Percentiles rank a stretch among this genome's conserved stretches.
Conservation (phyloP, 1,284 basidiomycete genomes). For the Cutaneotrichosporon dermatis region DNA sequence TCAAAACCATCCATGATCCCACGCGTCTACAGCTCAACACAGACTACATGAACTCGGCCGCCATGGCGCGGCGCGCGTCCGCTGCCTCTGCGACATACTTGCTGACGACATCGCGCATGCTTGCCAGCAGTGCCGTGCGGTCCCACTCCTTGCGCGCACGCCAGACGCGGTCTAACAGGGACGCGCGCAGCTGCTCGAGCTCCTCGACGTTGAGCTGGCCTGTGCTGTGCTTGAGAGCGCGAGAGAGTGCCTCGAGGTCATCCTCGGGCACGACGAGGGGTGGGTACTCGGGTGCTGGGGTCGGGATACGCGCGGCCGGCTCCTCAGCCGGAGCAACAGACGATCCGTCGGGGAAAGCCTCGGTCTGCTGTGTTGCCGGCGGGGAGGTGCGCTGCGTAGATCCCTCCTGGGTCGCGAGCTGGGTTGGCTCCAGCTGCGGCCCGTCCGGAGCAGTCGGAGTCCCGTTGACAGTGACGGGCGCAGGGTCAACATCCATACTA, state of each 20-base stretch:
- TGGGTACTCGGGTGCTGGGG: slow-evolving; percentile 29
- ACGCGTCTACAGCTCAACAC: too few relatives aligned
- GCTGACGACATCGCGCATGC: slow-evolving; percentile 49
- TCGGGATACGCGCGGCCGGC: slow-evolving; percentile 5
- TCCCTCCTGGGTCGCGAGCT: too few relatives aligned
- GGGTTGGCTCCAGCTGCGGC: not conserved
- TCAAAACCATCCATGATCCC: not conserved
- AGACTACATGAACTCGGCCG: not conserved
- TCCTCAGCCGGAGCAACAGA: slow-evolving; percentile 1
- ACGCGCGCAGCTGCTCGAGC: slow-evolving; percentile 86
- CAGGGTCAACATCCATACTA: slow-evolving; percentile 49
- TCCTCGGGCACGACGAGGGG: slow-evolving; percentile 34
- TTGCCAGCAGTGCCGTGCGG: slow-evolving; percentile 60
- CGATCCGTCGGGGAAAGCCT: too few relatives aligned
- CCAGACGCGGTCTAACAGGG: slow-evolving; percentile 76
- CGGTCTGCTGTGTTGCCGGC: too few relatives aligned
- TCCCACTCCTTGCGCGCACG: slow-evolving; percentile 76
- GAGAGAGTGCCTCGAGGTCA: slow-evolving; percentile 20
- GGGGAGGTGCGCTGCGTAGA: too few relatives aligned
- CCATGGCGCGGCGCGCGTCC: not conserved
- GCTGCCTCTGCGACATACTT: slow-evolving; percentile 22
- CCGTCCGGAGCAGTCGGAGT: not conserved
- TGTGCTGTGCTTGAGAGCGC: slow-evolving; percentile 50
- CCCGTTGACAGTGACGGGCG: not conserved
- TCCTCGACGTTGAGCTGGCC: slow-evolving; percentile 70